Evolutionary conservation across 345 rosid species (phyloP).

Genomic region (Moringa oleifera): DNA sequence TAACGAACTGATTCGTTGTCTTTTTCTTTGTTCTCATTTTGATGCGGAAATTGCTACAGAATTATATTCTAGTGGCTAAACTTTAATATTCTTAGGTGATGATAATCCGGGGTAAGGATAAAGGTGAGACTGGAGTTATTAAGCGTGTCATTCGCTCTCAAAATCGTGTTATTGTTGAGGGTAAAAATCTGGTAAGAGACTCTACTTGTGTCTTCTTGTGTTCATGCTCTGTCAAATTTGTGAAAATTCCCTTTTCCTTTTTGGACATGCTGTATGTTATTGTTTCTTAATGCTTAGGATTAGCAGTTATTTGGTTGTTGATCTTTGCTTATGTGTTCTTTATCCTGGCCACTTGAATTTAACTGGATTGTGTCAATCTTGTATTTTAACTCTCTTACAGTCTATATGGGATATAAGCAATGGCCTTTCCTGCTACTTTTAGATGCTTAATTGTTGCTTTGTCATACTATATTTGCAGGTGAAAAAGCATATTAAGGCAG

Average conservation of each 20-base stretch:
- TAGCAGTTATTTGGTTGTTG: not conserved
- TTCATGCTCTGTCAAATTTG: not conserved
- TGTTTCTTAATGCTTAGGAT: not conserved
- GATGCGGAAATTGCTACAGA: not conserved
- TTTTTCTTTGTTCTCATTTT: not conserved
- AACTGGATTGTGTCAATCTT: not conserved
- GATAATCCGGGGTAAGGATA: conserved; percentile 87
- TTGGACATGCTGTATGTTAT: not conserved
- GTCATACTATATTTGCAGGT: conserved; percentile 35
- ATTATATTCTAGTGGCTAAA: not conserved
- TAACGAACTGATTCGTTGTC: not conserved
- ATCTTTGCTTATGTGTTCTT: not conserved
- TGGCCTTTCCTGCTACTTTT: not conserved
- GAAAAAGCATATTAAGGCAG: conserved; percentile 84
- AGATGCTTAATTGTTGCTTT: not conserved
- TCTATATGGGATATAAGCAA: no score
- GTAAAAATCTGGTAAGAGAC: conserved; percentile 71
- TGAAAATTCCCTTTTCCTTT: not conserved
- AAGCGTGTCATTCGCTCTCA: conserved; percentile 83
- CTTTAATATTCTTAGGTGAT: conserved; percentile 41
- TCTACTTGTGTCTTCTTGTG: not conserved
- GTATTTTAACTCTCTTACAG: not conserved
- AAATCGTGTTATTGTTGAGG: conserved; percentile 83
- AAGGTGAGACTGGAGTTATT: conserved; percentile 67
- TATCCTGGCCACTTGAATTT: not conserved